Base-by-base conservation (phyloP, 2,329 filamentous ascomycete species). In the Tetracladium maxilliforme region DNA sequence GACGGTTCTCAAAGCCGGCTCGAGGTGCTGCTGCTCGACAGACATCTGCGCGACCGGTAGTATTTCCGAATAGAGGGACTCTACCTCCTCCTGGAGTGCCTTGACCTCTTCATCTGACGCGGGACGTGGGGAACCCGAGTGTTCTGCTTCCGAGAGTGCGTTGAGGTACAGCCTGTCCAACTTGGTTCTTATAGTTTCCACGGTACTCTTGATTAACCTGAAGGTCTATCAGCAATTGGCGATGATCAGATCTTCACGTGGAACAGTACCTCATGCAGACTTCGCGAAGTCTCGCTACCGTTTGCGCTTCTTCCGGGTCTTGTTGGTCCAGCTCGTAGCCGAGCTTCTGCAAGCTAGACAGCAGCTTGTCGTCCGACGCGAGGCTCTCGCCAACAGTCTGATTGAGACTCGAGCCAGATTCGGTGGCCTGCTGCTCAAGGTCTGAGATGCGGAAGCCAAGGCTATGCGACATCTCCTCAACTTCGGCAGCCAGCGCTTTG, bases 1-100 rank as follows among this genome's bases (percentile, higher is more conserved):
- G 5, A 62, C 42, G 1, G 54, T 48, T 28, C 50, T 48, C 6
- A 68, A 47, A 2, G 74, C 67, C 0, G 75, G 74, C 30, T 69
- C 62, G 5, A 76, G 54, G 35, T 73, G 63, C 40, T 78, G 70
- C 36, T 76, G 66, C 34, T 80, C 71, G 2, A 73, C 59, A 1
- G 74, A 69, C 68, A 82, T 81, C 33, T 77, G 68, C 6, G 73
- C 66, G 3, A 82, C 70, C 0, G 74, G 68, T 1, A 75, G 51
- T 20, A 82, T 71, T 40, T 82, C 77, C 0, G 70, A 55, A 36
- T 77, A 74, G 4, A 82, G 52, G 5, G 72, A 77, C 34, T 79
- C 71, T 1, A 82, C 54, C 39, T 81, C 76, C 16, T 65, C 62
- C 37, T 73, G 64, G 3, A 77, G 42, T 4, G 60, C 55, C 10